phyloP scores from a whole-genome alignment of 1,139 yeast species.

The Lodderomyces jiufengensis region DNA sequence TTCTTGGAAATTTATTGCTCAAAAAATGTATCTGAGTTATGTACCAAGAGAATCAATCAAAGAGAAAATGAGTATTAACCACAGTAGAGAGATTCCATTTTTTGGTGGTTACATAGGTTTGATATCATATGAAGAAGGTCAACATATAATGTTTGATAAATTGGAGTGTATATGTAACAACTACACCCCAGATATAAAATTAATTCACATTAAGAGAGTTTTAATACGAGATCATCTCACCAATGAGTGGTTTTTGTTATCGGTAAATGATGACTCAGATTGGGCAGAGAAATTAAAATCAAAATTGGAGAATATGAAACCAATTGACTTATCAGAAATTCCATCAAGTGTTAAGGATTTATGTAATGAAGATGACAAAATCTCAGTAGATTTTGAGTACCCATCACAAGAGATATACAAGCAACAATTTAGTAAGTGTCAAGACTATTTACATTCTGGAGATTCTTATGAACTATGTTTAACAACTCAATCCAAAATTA shows the following conservation, averaged over 20 bases:
- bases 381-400: conserved; percentile 32
- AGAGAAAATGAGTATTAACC: conserved; percentile 12
- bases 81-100: conserved; percentile 55
- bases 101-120: conserved; percentile 87
- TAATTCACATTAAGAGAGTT: conserved; percentile 68
- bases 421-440: conserved; percentile 59
- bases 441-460: conserved; percentile 68
- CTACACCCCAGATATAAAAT: conserved; percentile 66
- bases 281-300: conserved; percentile 32
- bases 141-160: conserved; percentile 34
- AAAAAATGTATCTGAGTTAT: conserved; percentile 20
- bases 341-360: conserved; percentile 28
- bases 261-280: conserved; percentile 34
- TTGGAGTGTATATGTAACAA: conserved; percentile 27
- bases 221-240: conserved; percentile 52
- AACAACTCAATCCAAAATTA: conserved; percentile 71
- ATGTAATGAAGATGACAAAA: conserved; percentile 18
- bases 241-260: conserved; percentile 51
- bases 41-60: conserved; percentile 20
- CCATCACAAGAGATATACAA: conserved; percentile 59
- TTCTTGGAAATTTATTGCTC: conserved; percentile 26
- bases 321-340: conserved; percentile 19
- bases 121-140: conserved; percentile 83
- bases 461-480: conserved; percentile 93
- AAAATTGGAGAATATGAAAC: conserved; percentile 12